Percentiles rank a stretch among this genome's conserved stretches.
Evolutionary conservation across 2,329 filamentous ascomycete genomes (phyloP).

Genomic region (Plectosphaerella sp.): DNA sequence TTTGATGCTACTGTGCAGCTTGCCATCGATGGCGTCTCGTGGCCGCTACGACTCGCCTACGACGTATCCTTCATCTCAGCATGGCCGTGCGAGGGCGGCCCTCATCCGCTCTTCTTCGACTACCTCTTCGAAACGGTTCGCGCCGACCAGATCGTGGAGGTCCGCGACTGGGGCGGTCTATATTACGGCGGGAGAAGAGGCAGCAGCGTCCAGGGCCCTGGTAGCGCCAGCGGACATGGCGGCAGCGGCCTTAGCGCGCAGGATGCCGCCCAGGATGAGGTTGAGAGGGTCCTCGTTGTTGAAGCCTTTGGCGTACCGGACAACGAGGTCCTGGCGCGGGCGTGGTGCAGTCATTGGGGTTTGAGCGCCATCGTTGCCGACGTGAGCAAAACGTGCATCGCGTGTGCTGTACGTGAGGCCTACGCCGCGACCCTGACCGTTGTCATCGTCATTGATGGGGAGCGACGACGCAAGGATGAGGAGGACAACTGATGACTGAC

Average conservation of each 20-base stretch:
- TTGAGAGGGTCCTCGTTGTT: slow-evolving; percentile 65
- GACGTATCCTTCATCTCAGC: slow-evolving; percentile 64
- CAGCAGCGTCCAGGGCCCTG: slow-evolving; percentile 2
- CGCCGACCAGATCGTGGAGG: slow-evolving; percentile 60
- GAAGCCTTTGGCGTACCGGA: slow-evolving; percentile 70
- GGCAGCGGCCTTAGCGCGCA: neutral
- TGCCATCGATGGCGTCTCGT: slow-evolving; percentile 58
- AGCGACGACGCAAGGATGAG: slow-evolving; percentile 34
- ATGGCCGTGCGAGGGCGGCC: slow-evolving; percentile 59
- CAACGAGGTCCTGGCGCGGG: slow-evolving; percentile 71
- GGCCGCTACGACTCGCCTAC: slow-evolving; percentile 58
- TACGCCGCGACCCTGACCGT: slow-evolving; percentile 71
- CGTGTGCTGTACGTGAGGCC: slow-evolving; percentile 70
- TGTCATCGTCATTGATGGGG: slow-evolving; percentile 60
- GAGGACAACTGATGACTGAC: slow-evolving; percentile 23
- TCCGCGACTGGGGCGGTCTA: slow-evolving; percentile 60
- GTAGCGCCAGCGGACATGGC: neutral
- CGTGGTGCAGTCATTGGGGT: slow-evolving; percentile 75
- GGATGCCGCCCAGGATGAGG: slow-evolving; percentile 34
- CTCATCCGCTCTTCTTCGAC: slow-evolving; percentile 69
- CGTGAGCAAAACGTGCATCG: slow-evolving; percentile 64
- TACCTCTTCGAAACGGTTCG: slow-evolving; percentile 57
- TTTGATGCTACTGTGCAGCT: slow-evolving; percentile 61
- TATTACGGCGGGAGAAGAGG: slow-evolving; percentile 19
- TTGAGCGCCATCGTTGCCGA: slow-evolving; percentile 68